phyloP scores from a whole-genome alignment of 345 rosid species.

The Bruguiera sexangula region DNA sequence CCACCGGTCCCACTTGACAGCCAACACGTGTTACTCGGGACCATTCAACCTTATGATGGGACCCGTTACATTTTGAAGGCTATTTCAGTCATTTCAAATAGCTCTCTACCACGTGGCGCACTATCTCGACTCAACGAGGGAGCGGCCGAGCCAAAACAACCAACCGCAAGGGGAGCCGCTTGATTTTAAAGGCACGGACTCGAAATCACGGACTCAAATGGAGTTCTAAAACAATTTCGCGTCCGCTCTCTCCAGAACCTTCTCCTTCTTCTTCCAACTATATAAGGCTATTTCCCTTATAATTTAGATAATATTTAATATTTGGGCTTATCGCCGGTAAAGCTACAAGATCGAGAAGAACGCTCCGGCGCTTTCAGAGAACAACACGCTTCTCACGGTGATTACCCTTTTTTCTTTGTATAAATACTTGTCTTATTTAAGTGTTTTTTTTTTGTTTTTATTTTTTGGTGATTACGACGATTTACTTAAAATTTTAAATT shows the following conservation, averaged over 20 bases:
- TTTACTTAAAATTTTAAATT: too few species aligned
- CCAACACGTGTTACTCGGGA: too few species aligned
- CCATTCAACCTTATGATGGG: too few species aligned
- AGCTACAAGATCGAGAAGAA: neutral
- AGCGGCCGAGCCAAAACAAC: too few species aligned
- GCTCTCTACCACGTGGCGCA: too few species aligned
- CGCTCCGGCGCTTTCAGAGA: neutral
- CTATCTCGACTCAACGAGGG: too few species aligned
- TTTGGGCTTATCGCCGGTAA: neutral
- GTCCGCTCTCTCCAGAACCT: constrained; percentile 63
- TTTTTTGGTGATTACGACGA: neutral
- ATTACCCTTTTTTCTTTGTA: neutral
- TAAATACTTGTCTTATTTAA: neutral
- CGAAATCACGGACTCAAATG: constrained; percentile 3
- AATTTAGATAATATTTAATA: fast-evolving
- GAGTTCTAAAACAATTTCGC: constrained; percentile 10
- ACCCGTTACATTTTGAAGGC: too few species aligned
- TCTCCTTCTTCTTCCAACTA: constrained; percentile 35
- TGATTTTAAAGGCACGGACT: neutral
- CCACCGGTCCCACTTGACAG: too few species aligned
- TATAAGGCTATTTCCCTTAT: neutral
- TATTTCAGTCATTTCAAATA: too few species aligned
- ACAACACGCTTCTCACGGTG: neutral
- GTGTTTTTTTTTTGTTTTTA: neutral
- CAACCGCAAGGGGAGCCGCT: too few species aligned